Percentiles rank a stretch among this genome's conserved stretches.
Conservation (phyloP, 2,329 filamentous ascomycete genomes). For the Epicoccum nigrum region DNA sequence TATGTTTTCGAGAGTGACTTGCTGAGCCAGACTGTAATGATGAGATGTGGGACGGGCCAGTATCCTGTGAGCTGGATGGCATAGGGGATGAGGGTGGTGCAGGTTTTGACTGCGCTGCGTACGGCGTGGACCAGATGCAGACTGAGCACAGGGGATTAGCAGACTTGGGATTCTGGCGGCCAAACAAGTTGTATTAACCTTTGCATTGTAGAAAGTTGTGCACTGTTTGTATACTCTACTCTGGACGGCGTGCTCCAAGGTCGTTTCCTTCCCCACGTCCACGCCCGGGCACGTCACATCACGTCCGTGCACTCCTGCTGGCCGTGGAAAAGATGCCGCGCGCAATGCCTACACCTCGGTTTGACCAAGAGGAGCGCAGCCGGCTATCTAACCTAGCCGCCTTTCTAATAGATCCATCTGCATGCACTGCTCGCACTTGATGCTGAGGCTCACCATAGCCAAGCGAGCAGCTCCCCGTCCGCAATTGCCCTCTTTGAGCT, state of each 20-base stretch:
- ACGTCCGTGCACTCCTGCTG: conserved; percentile 12
- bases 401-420: conserved; percentile 22
- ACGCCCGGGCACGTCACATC: too few species aligned
- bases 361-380: conserved; percentile 19
- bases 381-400: conserved; percentile 22
- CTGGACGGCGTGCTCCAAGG: background rate
- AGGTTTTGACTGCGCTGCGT: conserved; percentile 4
- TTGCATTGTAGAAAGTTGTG: background rate
- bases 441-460: conserved; percentile 35
- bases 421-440: conserved; percentile 32
- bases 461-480: conserved; percentile 22
- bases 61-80: background rate
- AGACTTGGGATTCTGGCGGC: conserved; percentile 52
- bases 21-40: background rate
- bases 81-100: background rate
- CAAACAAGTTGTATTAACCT: conserved; percentile 55
- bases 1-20: background rate
- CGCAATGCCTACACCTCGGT: conserved; percentile 33
- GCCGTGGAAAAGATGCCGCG: conserved; percentile 17
- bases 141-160: conserved; percentile 22
- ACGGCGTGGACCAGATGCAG: background rate
- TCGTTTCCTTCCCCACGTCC: conserved; percentile 12
- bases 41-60: background rate
- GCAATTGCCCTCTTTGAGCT: conserved; percentile 27
- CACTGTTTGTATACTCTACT: too few species aligned